phyloP scores from a whole-genome alignment of 169 alveolate species.

The Perkinsus marinus region DNA sequence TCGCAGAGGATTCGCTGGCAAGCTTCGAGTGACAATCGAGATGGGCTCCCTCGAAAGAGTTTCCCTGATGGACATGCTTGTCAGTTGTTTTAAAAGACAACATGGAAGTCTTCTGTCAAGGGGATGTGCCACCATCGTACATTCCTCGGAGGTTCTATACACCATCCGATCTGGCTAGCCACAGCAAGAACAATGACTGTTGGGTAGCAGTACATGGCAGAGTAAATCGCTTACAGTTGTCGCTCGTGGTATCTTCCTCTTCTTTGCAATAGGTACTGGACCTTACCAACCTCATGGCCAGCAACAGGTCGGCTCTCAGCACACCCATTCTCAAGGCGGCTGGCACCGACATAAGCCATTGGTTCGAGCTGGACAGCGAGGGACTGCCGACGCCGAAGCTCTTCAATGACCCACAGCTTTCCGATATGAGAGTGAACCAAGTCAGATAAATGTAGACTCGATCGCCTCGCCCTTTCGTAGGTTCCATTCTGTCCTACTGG shows the following conservation, averaged over 20 bases:
- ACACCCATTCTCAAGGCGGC: constrained; percentile 73
- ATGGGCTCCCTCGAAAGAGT: no score
- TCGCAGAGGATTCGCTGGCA: no score
- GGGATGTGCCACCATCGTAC: background rate
- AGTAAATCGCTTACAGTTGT: constrained; percentile 2
- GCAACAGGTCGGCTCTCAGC: constrained; percentile 30
- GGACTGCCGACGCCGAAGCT: constrained; percentile 49
- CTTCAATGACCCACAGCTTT: constrained; percentile 50
- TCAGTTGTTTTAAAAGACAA: no score
- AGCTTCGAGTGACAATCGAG: no score
- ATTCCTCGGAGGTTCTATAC: background rate
- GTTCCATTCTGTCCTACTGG: constrained; percentile 60
- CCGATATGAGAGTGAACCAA: background rate
- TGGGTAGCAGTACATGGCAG: constrained; percentile 66
- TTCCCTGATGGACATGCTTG: no score
- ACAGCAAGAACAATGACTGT: constrained; percentile 61
- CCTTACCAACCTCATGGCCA: constrained; percentile 45
- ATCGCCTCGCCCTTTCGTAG: background rate
- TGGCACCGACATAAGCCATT: constrained; percentile 74
- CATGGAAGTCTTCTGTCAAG: no score
- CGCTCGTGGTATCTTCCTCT: background rate
- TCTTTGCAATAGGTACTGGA: constrained; percentile 26
- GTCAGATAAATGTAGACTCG: background rate
- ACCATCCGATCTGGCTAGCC: constrained; percentile 49
- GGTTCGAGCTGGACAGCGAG: constrained; percentile 55